These are phyloP conservation scores for Elsinoe australis DNA, from an alignment of 2,329 filamentous ascomycete species.

Conservation along the genomic window DNA sequence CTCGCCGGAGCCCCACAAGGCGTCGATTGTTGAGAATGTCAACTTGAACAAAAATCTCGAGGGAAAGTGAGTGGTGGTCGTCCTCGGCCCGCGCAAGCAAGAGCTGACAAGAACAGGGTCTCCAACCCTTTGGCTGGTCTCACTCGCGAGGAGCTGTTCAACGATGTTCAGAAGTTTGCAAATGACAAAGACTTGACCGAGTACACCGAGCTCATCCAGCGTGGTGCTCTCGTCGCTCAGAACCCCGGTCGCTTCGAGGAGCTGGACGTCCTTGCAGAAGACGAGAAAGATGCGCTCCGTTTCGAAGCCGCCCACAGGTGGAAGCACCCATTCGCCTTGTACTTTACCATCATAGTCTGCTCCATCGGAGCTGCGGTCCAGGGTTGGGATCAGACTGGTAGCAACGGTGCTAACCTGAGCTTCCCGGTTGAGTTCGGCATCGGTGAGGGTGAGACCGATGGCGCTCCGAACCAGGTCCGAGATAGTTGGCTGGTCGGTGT, in stretches of 20 bases:
- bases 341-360: slow-evolving; percentile 59
- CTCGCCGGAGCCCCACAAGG: slow-evolving; percentile 4
- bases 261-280: slow-evolving; percentile 52
- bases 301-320: slow-evolving; percentile 59
- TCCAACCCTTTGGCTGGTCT: slow-evolving; percentile 52
- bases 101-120: slow-evolving; percentile 37
- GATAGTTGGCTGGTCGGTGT: slow-evolving; percentile 58
- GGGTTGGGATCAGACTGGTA: slow-evolving; percentile 49
- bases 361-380: slow-evolving; percentile 62
- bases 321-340: slow-evolving; percentile 53
- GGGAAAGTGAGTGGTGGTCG: background rate
- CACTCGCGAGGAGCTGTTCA: slow-evolving; percentile 43
- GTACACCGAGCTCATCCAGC: slow-evolving; percentile 52
- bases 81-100: background rate
- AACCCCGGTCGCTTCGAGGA: slow-evolving; percentile 56
- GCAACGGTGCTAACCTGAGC: slow-evolving; percentile 49
- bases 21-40: slow-evolving; percentile 8
- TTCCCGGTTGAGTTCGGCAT: slow-evolving; percentile 52
- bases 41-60: slow-evolving; percentile 13
- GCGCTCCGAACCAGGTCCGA: slow-evolving; percentile 31
- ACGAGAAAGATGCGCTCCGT: slow-evolving; percentile 52
- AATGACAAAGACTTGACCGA: slow-evolving; percentile 51
- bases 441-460: slow-evolving; percentile 23
- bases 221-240: slow-evolving; percentile 66
- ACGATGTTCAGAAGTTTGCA: slow-evolving; percentile 56